Evolutionary conservation across 768 basidiomycete genomes (phyloP), one percentile per base, ranked within the genome.

Genomic region (Gloeopeniophorella convolvens): DNA sequence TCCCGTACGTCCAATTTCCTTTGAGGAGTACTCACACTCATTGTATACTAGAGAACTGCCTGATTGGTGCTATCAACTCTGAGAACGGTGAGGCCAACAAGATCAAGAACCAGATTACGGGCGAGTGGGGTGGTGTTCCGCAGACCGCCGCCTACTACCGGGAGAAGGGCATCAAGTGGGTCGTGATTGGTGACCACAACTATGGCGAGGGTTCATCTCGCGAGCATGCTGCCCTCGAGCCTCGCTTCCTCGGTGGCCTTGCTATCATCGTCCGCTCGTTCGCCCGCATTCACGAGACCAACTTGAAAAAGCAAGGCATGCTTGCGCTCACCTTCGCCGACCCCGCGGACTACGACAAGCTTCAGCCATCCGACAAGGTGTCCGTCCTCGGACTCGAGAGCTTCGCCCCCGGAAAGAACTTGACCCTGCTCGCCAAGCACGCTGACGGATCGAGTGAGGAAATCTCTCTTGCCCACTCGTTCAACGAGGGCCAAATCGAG

Each of bases 231-330:
- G 93, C 93, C 21, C 85, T 96, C 47, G 93, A 95, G 70, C 93
- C 93, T 21, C 85, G 93, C 43, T 96, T 80, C 80, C 85, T 96
- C 51, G 93, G 92, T 54, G 95, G 94, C 56, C 77, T 92, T 50
- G 95, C 95, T 24, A 89, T 97, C 74, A 94, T 99, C 69, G 87
- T 86, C 66, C 82, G 92, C 67, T 93, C 89, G 28, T 98, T 97
- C 69, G 94, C 94, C 45, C 91, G 94, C 70, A 97, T 97, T 71
- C 94, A 95, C 71, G 93, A 89, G 74, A 91, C 91, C 65, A 93
- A 94, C 77, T 73, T 93, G 81, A 98, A 98, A 86, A 97, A 97
- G 81, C 94, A 97, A 74, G 93, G 93, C 61, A 93, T 95, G 90
- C 89, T 97, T 55, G 93, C 93, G 2, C 75, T 98, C 60, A 96